Evolutionary conservation across 805 yeast species (phyloP).

Genomic region (Wickerhamomyces bovis): DNA sequence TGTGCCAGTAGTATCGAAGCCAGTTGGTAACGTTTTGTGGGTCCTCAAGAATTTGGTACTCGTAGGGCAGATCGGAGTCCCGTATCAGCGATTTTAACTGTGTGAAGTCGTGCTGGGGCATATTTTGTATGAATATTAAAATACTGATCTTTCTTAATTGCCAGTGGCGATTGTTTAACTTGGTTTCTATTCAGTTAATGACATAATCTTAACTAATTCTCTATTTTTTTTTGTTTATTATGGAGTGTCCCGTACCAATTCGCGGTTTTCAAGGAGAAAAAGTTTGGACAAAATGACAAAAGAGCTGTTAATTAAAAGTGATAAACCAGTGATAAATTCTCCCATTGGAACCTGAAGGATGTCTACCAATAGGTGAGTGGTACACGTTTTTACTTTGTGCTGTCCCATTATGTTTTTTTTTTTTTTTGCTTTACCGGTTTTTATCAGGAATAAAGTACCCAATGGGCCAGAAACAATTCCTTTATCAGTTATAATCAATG

Average conservation of each 20-base stretch:
- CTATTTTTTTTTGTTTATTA: not conserved
- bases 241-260: not conserved
- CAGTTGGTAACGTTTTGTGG: conserved; percentile 32
- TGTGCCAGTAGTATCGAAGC: conserved; percentile 33
- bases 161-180: no score
- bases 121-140: no score
- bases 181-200: no score
- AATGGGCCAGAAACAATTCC: no score
- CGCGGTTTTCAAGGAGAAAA: not conserved
- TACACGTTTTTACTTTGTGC: not conserved
- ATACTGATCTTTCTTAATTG: not conserved
- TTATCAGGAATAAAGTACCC: not conserved
- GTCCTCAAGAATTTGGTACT: conserved; percentile 35
- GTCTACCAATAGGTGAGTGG: not conserved
- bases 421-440: not conserved
- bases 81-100: conserved; percentile 3
- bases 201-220: no score
- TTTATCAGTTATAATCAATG: not conserved
- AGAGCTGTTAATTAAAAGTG: not conserved
- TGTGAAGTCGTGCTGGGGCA: not conserved
- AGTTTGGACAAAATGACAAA: not conserved
- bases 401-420: not conserved
- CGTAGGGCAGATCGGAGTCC: conserved; percentile 36
- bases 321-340: no score
- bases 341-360: not conserved